phyloP scores from a whole-genome alignment of 805 yeast species.

The Suhomyces sp. region DNA sequence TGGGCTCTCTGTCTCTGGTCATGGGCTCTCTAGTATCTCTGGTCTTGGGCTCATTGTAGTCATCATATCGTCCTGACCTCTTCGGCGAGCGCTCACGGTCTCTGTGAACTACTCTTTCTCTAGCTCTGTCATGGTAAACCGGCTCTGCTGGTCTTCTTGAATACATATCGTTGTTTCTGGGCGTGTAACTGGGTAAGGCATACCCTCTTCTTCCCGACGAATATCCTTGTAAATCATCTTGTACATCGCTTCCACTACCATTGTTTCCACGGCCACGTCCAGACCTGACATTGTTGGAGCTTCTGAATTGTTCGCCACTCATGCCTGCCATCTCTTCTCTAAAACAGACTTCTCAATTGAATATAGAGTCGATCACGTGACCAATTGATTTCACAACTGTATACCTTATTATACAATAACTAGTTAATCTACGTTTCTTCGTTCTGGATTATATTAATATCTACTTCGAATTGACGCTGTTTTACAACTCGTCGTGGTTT shows the following conservation, averaged over 20 bases:
- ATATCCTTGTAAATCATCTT: conserved; percentile 3
- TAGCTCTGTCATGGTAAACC: conserved; percentile 6
- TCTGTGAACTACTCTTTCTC: conserved; percentile 3
- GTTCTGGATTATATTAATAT: neutral
- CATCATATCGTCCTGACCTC: neutral
- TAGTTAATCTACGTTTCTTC: neutral
- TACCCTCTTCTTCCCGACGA: conserved; percentile 6
- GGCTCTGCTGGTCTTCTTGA: conserved; percentile 2
- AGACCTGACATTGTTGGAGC: neutral
- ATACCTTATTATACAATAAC: no score
- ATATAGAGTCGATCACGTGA: neutral
- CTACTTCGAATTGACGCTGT: neutral
- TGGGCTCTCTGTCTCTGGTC: no score
- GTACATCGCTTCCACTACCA: neutral
- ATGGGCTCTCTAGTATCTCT: no score
- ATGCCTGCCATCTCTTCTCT: neutral
- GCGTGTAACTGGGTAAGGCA: neutral
- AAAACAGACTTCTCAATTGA: neutral
- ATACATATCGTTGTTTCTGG: neutral
- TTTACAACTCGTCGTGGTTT: conserved; percentile 21
- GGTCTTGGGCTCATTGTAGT: neutral
- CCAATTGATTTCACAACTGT: no score
- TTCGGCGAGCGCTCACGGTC: neutral
- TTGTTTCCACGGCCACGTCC: neutral
- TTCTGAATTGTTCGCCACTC: neutral